Conservation (phyloP, 495 filamentous ascomycete species). For the Rusavskia elegans region DNA sequence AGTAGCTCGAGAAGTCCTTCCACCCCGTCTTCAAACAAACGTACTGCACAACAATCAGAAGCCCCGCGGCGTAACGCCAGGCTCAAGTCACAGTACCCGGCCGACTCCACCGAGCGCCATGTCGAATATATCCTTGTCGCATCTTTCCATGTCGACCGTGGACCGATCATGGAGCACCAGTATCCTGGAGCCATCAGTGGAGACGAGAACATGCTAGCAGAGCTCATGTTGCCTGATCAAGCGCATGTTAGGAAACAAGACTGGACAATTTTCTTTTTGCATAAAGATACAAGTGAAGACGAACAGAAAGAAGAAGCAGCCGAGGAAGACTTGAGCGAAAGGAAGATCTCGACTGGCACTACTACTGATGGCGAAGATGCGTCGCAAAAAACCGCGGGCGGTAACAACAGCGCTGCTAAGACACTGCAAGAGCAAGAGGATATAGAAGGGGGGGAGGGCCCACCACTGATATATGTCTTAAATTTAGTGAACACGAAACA, state of each 20-base stretch:
- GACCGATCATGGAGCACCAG: constrained; percentile 96
- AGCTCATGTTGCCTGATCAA: constrained; percentile 97
- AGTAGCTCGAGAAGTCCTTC: constrained; percentile 27
- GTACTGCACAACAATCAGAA: constrained; percentile 8
- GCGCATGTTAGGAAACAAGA: constrained; percentile 90
- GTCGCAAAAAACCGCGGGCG: constrained; percentile 26
- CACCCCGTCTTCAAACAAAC: constrained; percentile 28
- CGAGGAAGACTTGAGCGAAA: constrained; percentile 33
- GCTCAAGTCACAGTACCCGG: constrained; percentile 75
- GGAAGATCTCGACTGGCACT: constrained; percentile 24
- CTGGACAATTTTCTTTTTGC: constrained; percentile 98
- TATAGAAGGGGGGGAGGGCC: constrained; percentile 52
- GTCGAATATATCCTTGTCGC: constrained; percentile 99
- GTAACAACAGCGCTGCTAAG: constrained; percentile 24
- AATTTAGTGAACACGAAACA: constrained; percentile 98
- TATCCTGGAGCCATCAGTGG: constrained; percentile 87
- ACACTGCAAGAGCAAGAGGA: constrained; percentile 38
- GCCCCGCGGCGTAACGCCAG: constrained; percentile 23
- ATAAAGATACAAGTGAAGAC: constrained; percentile 76
- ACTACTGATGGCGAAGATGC: constrained; percentile 33
- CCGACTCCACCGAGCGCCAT: constrained; percentile 67
- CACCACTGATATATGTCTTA: constrained; percentile 92
- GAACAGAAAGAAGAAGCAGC: constrained; percentile 49
- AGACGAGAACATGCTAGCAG: constrained; percentile 95
- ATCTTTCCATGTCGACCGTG: constrained; percentile 90